Evolutionary conservation across 306 rosid genomes (phyloP), one percentile per base, ranked within the genome.

Genomic region (Luffa acutangula): DNA sequence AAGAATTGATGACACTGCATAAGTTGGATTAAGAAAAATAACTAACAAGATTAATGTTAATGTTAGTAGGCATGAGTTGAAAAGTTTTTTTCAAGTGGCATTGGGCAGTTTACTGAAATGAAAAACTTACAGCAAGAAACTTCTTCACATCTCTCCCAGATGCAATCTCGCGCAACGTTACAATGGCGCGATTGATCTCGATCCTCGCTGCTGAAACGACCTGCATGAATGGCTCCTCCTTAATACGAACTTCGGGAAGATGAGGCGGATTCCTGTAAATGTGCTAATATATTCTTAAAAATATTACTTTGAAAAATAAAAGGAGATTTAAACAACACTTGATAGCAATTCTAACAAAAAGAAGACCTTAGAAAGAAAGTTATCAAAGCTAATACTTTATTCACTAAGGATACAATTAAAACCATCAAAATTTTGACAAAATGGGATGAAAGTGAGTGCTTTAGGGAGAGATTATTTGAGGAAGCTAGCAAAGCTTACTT

Each of bases 141-240:
- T 87, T 91, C 92, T 91, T 95, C 89, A 91, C 81, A 81, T 95
- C 92, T 67, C 86, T 88, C 57, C 97, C 97, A 11, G 92, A 84
- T 43, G 89, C 97, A 48, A 92, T 82, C 59, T 80, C 78, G 2
- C 71, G 89, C 83, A 92, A 79, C 39, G 82, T 69, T 17, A 92
- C 78, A 45, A 94, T 83, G 53, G 85, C 95, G 0, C 83, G 80
- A 56, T 94, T 92, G 82, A 94, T 82, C 80, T 91, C 91, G 78
- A 77, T 82, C 59, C 89, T 87, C 81, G 90, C 83, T 9, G 89
- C 89, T 67, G 91, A 78, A 3, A 88, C 95, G 69, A 84, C 69
- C 82, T 89, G 84, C 54, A 87, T 83, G 82, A 92, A 67, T 17
- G 92, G 92, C 37, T 89, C 91, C 84, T 95, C 97, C 3, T 93